Conservation (phyloP, 495 filamentous ascomycete genomes). For the Saxophila tyrrhenica region DNA sequence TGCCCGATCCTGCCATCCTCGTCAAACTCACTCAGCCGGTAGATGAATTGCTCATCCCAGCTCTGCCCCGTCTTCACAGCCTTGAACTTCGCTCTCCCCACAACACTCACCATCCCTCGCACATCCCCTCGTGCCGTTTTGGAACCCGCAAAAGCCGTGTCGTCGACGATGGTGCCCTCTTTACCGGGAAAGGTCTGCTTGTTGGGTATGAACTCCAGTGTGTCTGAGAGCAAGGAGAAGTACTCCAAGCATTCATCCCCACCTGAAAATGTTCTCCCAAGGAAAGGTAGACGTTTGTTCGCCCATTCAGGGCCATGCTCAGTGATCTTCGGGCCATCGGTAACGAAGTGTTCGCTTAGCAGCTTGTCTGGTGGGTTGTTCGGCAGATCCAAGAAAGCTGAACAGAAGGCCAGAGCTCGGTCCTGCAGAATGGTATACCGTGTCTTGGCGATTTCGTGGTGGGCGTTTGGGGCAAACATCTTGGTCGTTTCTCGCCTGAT, state of each 20-base stretch:
- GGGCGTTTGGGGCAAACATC: background rate
- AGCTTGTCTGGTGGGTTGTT: slow-evolving; percentile 18
- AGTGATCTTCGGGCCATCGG: slow-evolving; percentile 23
- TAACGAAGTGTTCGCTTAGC: slow-evolving; percentile 21
- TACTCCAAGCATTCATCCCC: slow-evolving; percentile 26
- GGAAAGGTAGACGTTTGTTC: slow-evolving; percentile 25
- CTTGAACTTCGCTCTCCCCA: slow-evolving; percentile 22
- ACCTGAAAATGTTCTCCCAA: slow-evolving; percentile 28
- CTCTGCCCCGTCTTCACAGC: slow-evolving; percentile 29
- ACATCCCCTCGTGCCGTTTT: slow-evolving; percentile 2
- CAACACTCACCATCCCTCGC: slow-evolving; percentile 26
- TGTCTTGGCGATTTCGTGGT: background rate
- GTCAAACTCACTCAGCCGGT: slow-evolving; percentile 33
- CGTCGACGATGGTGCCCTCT: slow-evolving; percentile 27
- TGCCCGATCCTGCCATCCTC: slow-evolving; percentile 30
- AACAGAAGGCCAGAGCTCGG: slow-evolving; percentile 21
- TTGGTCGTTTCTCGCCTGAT: background rate
- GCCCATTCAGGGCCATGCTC: slow-evolving; percentile 34
- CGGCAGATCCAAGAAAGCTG: slow-evolving; percentile 18
- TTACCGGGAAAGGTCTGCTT: slow-evolving; percentile 24
- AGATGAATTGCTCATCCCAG: slow-evolving; percentile 33
- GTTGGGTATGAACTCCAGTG: slow-evolving; percentile 25
- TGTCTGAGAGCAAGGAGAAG: slow-evolving; percentile 24
- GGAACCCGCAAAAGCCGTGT: slow-evolving; percentile 3
- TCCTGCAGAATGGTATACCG: background rate